These are phyloP conservation scores for Silene uniflora DNA, from an alignment of 148 eudicot genomes.

Conservation along the genomic window DNA sequence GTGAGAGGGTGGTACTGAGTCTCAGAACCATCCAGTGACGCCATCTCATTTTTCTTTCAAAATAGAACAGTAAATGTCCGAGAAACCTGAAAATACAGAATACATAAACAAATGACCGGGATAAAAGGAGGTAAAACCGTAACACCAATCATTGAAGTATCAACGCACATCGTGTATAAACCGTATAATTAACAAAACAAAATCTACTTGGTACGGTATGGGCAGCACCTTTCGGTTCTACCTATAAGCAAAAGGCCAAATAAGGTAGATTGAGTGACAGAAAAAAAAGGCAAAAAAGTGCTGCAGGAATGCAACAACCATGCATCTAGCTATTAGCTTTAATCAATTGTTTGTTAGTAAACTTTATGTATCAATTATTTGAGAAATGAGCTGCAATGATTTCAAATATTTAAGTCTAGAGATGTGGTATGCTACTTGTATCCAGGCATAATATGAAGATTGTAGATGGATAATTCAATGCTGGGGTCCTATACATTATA, in stretches of 20 bases:
- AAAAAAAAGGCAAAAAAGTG: not conserved
- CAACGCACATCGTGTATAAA: not conserved
- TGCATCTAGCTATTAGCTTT: slow-evolving; percentile 2
- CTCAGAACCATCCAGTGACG: no score
- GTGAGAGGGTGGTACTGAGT: no score
- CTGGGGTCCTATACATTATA: slow-evolving; percentile 17
- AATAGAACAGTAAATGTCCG: not conserved
- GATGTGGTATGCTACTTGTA: slow-evolving; percentile 15
- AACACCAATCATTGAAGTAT: slow-evolving; percentile 12
- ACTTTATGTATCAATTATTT: slow-evolving; percentile 26
- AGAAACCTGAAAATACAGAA: not conserved
- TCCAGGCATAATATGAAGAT: slow-evolving; percentile 9
- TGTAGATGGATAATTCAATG: slow-evolving; percentile 15
- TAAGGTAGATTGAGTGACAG: slow-evolving; percentile 5
- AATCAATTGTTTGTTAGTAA: not conserved
- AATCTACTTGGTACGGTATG: slow-evolving; percentile 15
- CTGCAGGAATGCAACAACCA: slow-evolving; percentile 17
- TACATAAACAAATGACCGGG: not conserved
- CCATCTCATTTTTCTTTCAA: no score
- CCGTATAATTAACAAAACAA: not conserved
- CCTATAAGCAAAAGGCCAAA: slow-evolving; percentile 21
- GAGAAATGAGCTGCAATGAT: slow-evolving; percentile 28
- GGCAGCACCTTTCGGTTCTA: slow-evolving; percentile 17
- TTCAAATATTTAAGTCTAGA: slow-evolving; percentile 16
- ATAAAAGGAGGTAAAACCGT: not conserved